These are phyloP conservation scores for Emydomyces testavorans DNA, from an alignment of 2,329 filamentous ascomycete species.

Conservation along the genomic window DNA sequence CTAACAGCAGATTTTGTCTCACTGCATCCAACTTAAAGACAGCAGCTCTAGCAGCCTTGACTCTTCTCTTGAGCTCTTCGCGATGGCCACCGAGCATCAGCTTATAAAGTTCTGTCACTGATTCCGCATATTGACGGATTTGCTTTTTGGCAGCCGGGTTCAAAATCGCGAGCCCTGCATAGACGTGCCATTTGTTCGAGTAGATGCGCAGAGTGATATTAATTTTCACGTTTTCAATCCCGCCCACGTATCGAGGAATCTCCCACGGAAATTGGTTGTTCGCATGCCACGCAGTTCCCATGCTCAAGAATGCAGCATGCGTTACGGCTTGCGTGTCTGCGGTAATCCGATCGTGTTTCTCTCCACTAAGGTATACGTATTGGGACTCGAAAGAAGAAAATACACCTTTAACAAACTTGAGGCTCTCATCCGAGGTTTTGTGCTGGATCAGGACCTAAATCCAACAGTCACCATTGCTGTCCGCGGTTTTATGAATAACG, in stretches of 20 bases:
- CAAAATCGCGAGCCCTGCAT: constrained; percentile 90
- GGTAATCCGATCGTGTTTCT: constrained; percentile 89
- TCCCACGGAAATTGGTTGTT: constrained; percentile 97
- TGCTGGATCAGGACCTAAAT: constrained; percentile 72
- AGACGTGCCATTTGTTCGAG: constrained; percentile 98
- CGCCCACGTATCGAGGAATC: constrained; percentile 84
- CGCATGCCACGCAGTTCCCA: constrained; percentile 96
- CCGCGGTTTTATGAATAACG: not conserved
- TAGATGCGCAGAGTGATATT: constrained; percentile 97
- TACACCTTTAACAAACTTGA: constrained; percentile 67
- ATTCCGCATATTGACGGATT: constrained; percentile 85
- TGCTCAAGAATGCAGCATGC: constrained; percentile 89
- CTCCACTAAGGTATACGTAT: constrained; percentile 74
- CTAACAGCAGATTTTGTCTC: constrained; percentile 56
- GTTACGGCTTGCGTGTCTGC: constrained; percentile 97
- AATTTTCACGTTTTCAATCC: constrained; percentile 98
- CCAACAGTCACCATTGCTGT: constrained; percentile 2
- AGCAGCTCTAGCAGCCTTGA: constrained; percentile 66
- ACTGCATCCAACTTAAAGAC: constrained; percentile 48
- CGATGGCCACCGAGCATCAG: constrained; percentile 82
- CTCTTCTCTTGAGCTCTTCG: constrained; percentile 59
- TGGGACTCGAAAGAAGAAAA: constrained; percentile 75
- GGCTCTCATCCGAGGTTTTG: constrained; percentile 64
- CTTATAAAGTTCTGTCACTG: constrained; percentile 89
- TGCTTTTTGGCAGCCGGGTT: constrained; percentile 87